These are phyloP conservation scores for Hansfordia pulvinata DNA, from an alignment of 2,329 filamentous ascomycete species.

Conservation along the genomic window DNA sequence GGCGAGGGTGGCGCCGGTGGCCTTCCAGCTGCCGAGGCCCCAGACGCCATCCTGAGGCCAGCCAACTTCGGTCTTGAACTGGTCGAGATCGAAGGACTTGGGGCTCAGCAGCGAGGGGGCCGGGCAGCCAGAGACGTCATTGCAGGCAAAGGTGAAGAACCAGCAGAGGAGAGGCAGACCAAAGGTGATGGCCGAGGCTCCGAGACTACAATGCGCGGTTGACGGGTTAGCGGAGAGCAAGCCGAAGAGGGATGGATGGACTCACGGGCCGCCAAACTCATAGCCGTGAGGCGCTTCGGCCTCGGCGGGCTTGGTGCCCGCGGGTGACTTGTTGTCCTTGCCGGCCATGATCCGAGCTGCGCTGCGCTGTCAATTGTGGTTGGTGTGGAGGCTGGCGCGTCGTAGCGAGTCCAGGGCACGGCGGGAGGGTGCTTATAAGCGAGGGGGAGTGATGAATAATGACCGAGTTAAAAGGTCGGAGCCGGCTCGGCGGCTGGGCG, in stretches of 20 bases:
- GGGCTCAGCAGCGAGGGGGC: slow-evolving; percentile 68
- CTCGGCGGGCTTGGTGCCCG: slow-evolving; percentile 16
- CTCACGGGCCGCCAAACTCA: slow-evolving; percentile 34
- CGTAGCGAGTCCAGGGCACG: no score
- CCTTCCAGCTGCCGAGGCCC: slow-evolving; percentile 57
- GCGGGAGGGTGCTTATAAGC: no score
- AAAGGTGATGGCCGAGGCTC: slow-evolving; percentile 66
- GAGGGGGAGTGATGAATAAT: no score
- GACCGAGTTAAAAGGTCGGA: no score
- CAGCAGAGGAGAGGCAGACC: slow-evolving; percentile 71
- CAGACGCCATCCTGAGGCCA: slow-evolving; percentile 62
- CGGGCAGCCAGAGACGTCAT: slow-evolving; percentile 85
- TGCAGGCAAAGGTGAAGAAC: slow-evolving; percentile 72
- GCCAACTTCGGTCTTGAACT: slow-evolving; percentile 66
- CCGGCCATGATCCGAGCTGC: no score
- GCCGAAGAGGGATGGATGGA: slow-evolving; percentile 4
- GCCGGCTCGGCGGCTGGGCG: no score
- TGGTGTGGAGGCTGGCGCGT: no score
- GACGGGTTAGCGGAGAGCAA: background rate
- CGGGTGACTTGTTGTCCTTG: background rate
- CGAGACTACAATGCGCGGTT: slow-evolving; percentile 37
- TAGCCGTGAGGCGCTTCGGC: slow-evolving; percentile 13
- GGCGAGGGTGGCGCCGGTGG: slow-evolving; percentile 54
- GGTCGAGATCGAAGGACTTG: slow-evolving; percentile 54
- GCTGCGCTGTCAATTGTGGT: no score